Percentiles rank a stretch among this genome's conserved stretches.
Conservation (phyloP, 2,329 filamentous ascomycete genomes). For the Thielaviopsis musarum region DNA sequence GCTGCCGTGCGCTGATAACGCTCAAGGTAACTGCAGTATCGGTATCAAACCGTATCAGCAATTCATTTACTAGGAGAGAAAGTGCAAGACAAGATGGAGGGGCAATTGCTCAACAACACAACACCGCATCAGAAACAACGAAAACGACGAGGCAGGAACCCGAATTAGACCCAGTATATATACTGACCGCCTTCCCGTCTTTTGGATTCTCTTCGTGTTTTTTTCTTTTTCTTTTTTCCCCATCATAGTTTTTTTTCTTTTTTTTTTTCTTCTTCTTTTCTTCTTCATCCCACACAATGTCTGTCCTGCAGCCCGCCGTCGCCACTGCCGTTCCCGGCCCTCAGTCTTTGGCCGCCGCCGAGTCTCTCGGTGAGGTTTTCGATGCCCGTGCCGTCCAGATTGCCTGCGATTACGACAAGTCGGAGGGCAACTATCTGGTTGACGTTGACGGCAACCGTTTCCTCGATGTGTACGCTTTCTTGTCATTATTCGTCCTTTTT, state of each 20-base stretch:
- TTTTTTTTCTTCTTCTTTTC: constrained; percentile 5
- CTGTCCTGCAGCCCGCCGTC: constrained; percentile 18
- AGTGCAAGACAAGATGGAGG: background rate
- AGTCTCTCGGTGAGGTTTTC: constrained; percentile 31
- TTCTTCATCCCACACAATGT: constrained; percentile 5
- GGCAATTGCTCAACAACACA: background rate
- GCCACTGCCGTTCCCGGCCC: constrained; percentile 25
- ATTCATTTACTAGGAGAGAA: background rate
- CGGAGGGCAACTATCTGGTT: constrained; percentile 34
- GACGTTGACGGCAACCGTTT: constrained; percentile 33
- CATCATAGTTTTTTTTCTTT: background rate
- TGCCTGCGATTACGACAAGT: constrained; percentile 35
- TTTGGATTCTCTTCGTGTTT: background rate
- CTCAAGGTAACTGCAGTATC: background rate
- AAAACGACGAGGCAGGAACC: background rate
- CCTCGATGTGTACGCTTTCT: constrained; percentile 27
- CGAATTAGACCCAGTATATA: background rate
- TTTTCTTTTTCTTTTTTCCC: background rate
- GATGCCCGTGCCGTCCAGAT: constrained; percentile 36
- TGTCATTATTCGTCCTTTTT: background rate
- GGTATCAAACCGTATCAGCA: background rate
- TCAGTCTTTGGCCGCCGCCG: constrained; percentile 22
- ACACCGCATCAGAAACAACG: background rate
- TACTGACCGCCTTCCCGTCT: background rate
- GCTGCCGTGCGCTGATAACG: background rate